Conservation (phyloP, 2,329 filamentous ascomycete species). For the Tolypocladium tundrense region DNA sequence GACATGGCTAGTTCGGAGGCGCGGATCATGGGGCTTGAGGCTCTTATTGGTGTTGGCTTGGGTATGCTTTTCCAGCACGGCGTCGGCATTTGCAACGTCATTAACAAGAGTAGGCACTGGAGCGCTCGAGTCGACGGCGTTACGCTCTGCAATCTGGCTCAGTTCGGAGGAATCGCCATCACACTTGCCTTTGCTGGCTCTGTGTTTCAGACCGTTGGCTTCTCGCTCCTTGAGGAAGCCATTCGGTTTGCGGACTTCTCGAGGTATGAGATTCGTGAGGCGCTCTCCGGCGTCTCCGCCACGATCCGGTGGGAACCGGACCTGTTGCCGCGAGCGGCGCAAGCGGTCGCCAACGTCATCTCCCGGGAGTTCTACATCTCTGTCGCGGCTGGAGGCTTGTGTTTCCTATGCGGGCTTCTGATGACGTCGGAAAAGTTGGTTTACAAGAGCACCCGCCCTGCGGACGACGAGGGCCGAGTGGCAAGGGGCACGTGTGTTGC, state of each 20-base stretch:
- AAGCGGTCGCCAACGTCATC: not conserved
- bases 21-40: not conserved
- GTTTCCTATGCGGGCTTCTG: not conserved
- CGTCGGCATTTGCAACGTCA: not conserved
- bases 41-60: not conserved
- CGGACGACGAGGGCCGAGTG: not conserved
- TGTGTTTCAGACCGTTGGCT: constrained; percentile 21
- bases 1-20: not conserved
- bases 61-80: not conserved
- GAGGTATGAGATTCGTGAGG: not conserved
- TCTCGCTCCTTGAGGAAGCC: constrained; percentile 6
- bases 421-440: not conserved
- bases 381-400: not conserved
- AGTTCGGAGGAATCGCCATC: constrained; percentile 18
- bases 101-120: constrained; percentile 12
- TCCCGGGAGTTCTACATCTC: not conserved
- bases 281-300: not conserved
- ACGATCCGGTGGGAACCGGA: not conserved
- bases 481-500: no score
- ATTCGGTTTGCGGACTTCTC: not conserved
- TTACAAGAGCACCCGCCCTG: not conserved
- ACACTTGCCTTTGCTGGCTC: constrained; percentile 16
- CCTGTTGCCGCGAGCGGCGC: not conserved
- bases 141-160: constrained; percentile 22
- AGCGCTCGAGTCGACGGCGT: constrained; percentile 15